Evolutionary conservation across 2,329 filamentous ascomycete genomes (phyloP), one percentile per base, ranked within the genome.

Genomic region (Curvularia sp.): DNA sequence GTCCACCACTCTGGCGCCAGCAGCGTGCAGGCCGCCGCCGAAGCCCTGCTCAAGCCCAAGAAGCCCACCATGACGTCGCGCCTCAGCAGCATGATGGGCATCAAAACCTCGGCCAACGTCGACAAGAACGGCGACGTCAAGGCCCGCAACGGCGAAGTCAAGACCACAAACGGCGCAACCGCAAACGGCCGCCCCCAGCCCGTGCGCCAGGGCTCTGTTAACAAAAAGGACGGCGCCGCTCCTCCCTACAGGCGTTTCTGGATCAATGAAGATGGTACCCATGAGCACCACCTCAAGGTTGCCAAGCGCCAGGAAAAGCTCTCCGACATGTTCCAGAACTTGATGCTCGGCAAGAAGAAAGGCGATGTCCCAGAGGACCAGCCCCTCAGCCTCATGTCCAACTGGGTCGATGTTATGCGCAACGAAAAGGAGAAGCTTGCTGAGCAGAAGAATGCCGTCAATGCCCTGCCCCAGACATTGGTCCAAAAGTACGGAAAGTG

Each of bases 401-500:
- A 88, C 69, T 98, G 94, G 94, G 93, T 97, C 55, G 94, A 97
- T 76, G 93, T 96, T 62, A 84, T 97, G 67, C 92, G 93, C 75
- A 90, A 87, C 66, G 93, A 97, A 77, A 93, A 92, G 76, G 92
- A 96, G 60, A 86, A 85, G 74, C 77, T 88, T 52, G 88, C 88
- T 1, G 80, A 85, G 39, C 92, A 96, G 69, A 92, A 89, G 80
- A 95, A 89, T 75, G 87, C 86, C 24, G 89, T 89, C 0, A 90
- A 89, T 72, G 91, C 89, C 71, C 84, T 89, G 18, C 89, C 90
- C 15, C 88, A 87, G 20, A 93, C 93, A 0, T 82, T 99, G 49
- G 91, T 95, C 1, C 92, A 98, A 74, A 98, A 98, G 77, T 99
- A 99, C 75, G 95, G 95, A 69, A 98, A 98, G 80, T 98, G 95